Evolutionary conservation across 2,329 filamentous ascomycete genomes (phyloP), one percentile per base, ranked within the genome.

Genomic region (Ilyonectria mors-panacis): DNA sequence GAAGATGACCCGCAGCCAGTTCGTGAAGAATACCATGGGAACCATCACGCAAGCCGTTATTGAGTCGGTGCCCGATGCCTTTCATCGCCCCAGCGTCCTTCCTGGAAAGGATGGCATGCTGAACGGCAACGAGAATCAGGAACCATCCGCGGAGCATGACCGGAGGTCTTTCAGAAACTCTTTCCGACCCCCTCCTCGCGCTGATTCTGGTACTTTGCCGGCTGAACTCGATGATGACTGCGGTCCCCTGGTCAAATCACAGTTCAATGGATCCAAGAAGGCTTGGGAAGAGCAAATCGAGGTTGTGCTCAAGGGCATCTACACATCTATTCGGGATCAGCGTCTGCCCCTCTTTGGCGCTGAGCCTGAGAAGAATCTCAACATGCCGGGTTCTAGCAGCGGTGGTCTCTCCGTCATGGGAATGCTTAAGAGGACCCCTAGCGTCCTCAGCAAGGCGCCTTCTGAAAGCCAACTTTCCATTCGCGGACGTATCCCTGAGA

Each of bases 1-100:
- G 75, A 97, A 97, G 84, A 99, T 99, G 96, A 98, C 95, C 1
- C 90, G 93, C 63, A 92, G 88, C 70, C 95, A 98, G 77, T 99
- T 98, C 77, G 89, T 99, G 78, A 97, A 97, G 81, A 99, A 99
- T 78, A 98, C 96, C 5, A 91, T 98, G 86, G 92, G 93, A 1
- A 97, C 95, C 0, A 93, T 99, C 69, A 90, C 89, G 65, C 91
- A 94, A 55, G 91, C 93, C 13, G 87, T 94, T 10, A 84, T 87
- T 44, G 94, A 97, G 73, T 89, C 91, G n/a, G 89, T 86, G 1
- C 89, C 93, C 1, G 88, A 91, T 67, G 87, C 87, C 1, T 92
- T 92, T 69, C 87, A 91, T 37, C 85, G 88, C 4, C 83, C 88
- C 5, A 87, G 85, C 66, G 85, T 89, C 35, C 79, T 91, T 2